Percentiles rank a stretch among this genome's conserved stretches.
Evolutionary conservation across 208 protist genomes (phyloP).

Genomic region (Novymonas esmeraldas): DNA sequence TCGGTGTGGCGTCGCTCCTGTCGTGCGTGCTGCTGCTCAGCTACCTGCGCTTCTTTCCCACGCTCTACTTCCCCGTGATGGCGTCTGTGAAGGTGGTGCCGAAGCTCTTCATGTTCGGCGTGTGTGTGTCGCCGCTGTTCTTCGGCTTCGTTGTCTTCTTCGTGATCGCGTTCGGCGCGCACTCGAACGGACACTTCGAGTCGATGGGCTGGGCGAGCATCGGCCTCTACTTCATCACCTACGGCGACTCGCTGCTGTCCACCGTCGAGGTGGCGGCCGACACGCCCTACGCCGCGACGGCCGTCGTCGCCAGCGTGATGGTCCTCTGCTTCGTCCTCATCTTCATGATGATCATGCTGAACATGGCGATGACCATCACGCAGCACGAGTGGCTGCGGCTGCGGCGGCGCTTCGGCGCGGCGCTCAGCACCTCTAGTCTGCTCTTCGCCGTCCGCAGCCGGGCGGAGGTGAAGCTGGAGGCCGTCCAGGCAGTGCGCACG

Average conservation of each 20-base stretch:
- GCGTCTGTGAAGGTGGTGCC: constrained; percentile 46
- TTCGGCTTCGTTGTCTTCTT: constrained; percentile 58
- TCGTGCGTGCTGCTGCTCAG: constrained; percentile 45
- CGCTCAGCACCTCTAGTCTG: constrained; percentile 42
- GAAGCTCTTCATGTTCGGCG: constrained; percentile 40
- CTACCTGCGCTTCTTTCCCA: constrained; percentile 61
- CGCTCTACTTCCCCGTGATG: constrained; percentile 49
- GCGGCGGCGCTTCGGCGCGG: constrained; percentile 46
- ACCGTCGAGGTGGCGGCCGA: constrained; percentile 34
- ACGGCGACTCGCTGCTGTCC: constrained; percentile 56
- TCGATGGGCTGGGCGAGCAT: constrained; percentile 46
- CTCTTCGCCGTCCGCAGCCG: constrained; percentile 51
- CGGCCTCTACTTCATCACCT: constrained; percentile 59
- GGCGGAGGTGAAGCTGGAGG: constrained; percentile 44
- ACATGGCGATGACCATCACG: constrained; percentile 63
- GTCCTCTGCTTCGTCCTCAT: constrained; percentile 46
- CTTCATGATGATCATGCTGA: constrained; percentile 68
- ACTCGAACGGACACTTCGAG: constrained; percentile 44
- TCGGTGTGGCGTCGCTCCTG: constrained; percentile 41
- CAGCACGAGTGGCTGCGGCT: constrained; percentile 55
- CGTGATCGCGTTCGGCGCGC: constrained; percentile 52
- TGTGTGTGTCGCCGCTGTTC: constrained; percentile 50
- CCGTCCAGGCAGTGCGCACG: constrained; percentile 40
- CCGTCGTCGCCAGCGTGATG: constrained; percentile 42
- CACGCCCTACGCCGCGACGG: constrained; percentile 30